These are phyloP conservation scores for Geotrichum europaeum DNA, from an alignment of 1,139 yeast species.

Conservation along the genomic window DNA sequence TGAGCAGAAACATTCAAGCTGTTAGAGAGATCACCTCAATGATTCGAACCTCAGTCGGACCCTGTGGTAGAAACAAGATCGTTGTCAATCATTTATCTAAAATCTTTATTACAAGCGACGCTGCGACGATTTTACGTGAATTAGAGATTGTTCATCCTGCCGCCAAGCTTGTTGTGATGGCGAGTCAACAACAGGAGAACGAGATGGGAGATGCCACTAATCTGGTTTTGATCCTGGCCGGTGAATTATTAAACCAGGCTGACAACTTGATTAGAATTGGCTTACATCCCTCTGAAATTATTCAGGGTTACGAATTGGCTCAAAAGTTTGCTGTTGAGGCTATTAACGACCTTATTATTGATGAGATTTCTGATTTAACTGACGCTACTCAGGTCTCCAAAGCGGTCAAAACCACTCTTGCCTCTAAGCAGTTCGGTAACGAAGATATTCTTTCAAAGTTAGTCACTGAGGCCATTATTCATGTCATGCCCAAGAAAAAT, in stretches of 20 bases:
- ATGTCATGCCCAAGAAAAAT: constrained; percentile 60
- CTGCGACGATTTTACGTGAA: constrained; percentile 92
- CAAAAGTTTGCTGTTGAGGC: constrained; percentile 60
- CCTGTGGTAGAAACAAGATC: constrained; percentile 94
- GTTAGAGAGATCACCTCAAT: constrained; percentile 88
- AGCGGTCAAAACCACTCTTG: constrained; percentile 79
- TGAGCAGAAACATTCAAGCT: constrained; percentile 85
- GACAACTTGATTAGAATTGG: constrained; percentile 83
- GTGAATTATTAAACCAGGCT: constrained; percentile 77
- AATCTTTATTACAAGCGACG: constrained; percentile 88
- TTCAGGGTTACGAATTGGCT: constrained; percentile 85
- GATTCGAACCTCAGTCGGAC: constrained; percentile 93
- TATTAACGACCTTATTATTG: constrained; percentile 60
- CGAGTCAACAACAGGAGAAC: constrained; percentile 91
- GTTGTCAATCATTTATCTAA: constrained; percentile 79
- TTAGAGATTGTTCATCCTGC: constrained; percentile 96
- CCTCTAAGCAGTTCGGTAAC: constrained; percentile 89
- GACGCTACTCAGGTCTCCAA: constrained; percentile 57
- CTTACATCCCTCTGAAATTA: constrained; percentile 79
- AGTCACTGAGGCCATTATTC: constrained; percentile 80
- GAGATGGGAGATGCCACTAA: constrained; percentile 82
- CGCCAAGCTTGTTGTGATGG: constrained; percentile 91
- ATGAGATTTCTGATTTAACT: constrained; percentile 53
- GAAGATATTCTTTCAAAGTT: constrained; percentile 72
- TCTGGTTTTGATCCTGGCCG: constrained; percentile 74